phyloP scores from a whole-genome alignment of 192 early-diverging fungal genomes.

The Phycomyces blakesleeanus region DNA sequence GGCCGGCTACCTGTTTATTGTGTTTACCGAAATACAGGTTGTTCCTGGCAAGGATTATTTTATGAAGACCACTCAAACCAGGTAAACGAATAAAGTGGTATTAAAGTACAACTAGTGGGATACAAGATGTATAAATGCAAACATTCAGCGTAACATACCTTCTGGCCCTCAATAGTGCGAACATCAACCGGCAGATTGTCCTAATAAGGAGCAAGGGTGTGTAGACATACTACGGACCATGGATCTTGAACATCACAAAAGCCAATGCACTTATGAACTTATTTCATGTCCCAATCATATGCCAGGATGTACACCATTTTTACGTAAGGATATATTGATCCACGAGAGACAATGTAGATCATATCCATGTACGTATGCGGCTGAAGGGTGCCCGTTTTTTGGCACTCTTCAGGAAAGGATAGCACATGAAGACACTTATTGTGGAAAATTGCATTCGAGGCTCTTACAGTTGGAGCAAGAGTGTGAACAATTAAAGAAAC shows the following conservation, averaged over 20 bases:
- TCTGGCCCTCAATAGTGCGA: conserved; percentile 15
- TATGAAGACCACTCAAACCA: conserved; percentile 17
- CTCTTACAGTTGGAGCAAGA: conserved; percentile 24
- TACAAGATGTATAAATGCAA: neutral
- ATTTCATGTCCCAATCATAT: conserved; percentile 26
- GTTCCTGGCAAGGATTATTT: conserved; percentile 25
- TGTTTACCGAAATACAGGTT: conserved; percentile 15
- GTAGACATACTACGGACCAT: conserved; percentile 3
- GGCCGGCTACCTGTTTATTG: conserved; percentile 25
- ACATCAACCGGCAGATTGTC: conserved; percentile 23
- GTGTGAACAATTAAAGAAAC: conserved; percentile 17
- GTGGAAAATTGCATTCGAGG: conserved; percentile 25
- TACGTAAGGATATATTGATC: conserved; percentile 14
- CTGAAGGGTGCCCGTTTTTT: conserved; percentile 30
- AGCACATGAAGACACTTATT: conserved; percentile 26
- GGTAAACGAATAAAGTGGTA: neutral
- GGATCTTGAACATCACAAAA: conserved; percentile 16
- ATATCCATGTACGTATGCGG: conserved; percentile 23
- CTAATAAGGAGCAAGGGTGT: conserved; percentile 28
- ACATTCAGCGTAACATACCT: neutral
- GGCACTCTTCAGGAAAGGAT: conserved; percentile 21
- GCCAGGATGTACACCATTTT: conserved; percentile 22
- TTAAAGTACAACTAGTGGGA: neutral
- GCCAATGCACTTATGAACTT: conserved; percentile 16
- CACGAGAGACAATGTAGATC: conserved; percentile 31